Base-by-base conservation (phyloP, 2,329 filamentous ascomycete genomes). In the Colletotrichum navitas region DNA sequence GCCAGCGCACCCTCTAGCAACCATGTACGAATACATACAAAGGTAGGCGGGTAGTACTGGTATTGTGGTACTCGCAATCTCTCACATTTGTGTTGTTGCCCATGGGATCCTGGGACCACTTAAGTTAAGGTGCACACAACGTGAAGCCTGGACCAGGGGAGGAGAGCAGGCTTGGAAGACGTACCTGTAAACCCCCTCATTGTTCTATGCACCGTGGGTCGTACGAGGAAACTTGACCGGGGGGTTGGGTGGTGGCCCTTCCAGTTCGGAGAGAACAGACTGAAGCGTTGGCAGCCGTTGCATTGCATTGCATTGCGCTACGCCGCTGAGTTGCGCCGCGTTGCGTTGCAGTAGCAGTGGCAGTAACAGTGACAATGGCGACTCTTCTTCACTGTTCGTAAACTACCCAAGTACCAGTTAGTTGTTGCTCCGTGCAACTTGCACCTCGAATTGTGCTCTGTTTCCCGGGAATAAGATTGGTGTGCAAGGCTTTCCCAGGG, bases 101-200 rank as follows among this genome's bases (percentile, higher is more conserved):
- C 58, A 32, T 47, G 43, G 43, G 43, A 49, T 47, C 58, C 58
- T 21, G n/a, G 43, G n/a, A 11, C 56, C 26, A 60, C 49, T 2
- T 26, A 36, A 61, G 41, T 2, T 26, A 47, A 61, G 41, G 21
- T 61, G 49, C 51, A n/a, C 18, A n/a, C 18, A 29, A 68, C 43
- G 32, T 51, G 52, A 66, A 70, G 56, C 39, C 36, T 54, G 61
- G 63, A 47, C 11, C 47, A 26, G 29, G 32, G n/a, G 26, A 36
- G n/a, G 26, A 36, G 29, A 26, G 32, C 45, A 32, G 32, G 34
- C 29, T 43, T 34, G 24, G 47, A 55, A 55, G 8, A 10, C 5
- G 43, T n/a, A 18, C 34, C 2, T 39, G 12, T 39, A 36, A n/a
- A 16, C 45, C 49, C 61, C 49, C 49, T 55, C 36, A 32, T 62